These are phyloP conservation scores for Pseudoneurospora amorphoporcata DNA, from an alignment of 495 filamentous ascomycete genomes.

Conservation along the genomic window DNA sequence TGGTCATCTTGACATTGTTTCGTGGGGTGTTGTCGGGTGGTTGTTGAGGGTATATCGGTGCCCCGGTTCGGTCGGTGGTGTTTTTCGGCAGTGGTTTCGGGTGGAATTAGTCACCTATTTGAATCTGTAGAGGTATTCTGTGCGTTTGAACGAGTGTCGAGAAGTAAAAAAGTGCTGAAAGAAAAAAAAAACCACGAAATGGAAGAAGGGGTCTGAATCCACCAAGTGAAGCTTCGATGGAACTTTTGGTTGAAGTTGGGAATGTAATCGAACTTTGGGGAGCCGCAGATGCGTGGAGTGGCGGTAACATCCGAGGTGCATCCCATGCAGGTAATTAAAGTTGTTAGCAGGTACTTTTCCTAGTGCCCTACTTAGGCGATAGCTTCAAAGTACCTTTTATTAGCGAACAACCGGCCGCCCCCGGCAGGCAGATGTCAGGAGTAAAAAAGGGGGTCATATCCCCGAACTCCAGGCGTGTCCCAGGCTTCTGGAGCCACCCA, in stretches of 20 bases:
- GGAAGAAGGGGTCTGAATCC: not conserved
- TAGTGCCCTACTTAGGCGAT: accelerated
- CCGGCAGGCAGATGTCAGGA: not conserved
- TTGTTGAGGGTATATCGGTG: not conserved
- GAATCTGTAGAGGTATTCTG: not conserved
- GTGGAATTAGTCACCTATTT: not conserved
- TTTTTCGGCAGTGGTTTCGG: not conserved
- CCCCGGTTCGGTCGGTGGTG: not conserved
- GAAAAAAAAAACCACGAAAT: not conserved
- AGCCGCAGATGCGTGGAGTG: not conserved
- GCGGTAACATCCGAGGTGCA: not conserved
- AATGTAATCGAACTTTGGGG: not conserved
- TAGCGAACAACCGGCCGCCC: not conserved
- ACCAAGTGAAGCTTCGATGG: not conserved
- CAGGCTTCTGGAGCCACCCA: not conserved
- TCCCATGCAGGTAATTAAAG: not conserved
- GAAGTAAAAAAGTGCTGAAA: not conserved
- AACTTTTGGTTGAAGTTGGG: not conserved
- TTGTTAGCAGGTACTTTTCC: not conserved
- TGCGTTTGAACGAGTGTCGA: not conserved
- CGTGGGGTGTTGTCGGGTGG: not conserved
- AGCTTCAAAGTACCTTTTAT: not conserved
- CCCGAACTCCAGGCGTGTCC: not conserved
- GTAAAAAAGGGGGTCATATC: not conserved
- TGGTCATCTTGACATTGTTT: slow-evolving; percentile 8